phyloP scores from a whole-genome alignment of 2,329 filamentous ascomycete species.

The Fusarium tupiense region DNA sequence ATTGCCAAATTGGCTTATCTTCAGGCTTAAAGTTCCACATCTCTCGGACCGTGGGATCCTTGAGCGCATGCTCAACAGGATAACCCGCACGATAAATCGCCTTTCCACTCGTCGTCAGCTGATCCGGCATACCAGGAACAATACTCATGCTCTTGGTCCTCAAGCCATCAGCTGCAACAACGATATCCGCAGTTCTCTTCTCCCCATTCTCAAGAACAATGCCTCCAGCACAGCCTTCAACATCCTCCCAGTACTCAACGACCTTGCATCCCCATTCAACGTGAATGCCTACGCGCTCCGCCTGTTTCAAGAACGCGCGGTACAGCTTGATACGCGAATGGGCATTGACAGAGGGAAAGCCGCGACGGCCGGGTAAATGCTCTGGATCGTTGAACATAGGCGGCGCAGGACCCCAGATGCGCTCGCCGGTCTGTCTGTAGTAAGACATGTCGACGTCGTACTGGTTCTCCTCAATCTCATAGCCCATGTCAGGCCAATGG shows the following conservation, averaged over 20 bases:
- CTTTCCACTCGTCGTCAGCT: slow-evolving; percentile 16
- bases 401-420: slow-evolving; percentile 27
- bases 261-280: slow-evolving; percentile 27
- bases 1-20: slow-evolving; percentile 19
- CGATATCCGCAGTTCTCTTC: slow-evolving; percentile 22
- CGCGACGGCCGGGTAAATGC: neutral
- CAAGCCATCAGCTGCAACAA: slow-evolving; percentile 20
- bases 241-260: slow-evolving; percentile 28
- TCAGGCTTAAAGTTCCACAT: slow-evolving; percentile 30
- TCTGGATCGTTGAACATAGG: slow-evolving; percentile 31
- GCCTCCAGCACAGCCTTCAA: slow-evolving; percentile 9
- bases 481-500: slow-evolving; percentile 31
- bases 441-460: slow-evolving; percentile 33
- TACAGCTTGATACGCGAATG: slow-evolving; percentile 23
- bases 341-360: slow-evolving; percentile 23
- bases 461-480: slow-evolving; percentile 27
- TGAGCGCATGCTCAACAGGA: slow-evolving; percentile 20
- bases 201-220: slow-evolving; percentile 24
- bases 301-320: slow-evolving; percentile 18
- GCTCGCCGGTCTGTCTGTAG: slow-evolving; percentile 24
- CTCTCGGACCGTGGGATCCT: slow-evolving; percentile 16
- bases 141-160: slow-evolving; percentile 22
- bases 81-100: slow-evolving; percentile 25
- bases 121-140: slow-evolving; percentile 16
- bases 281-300: slow-evolving; percentile 12